Percentiles rank a stretch among this genome's conserved stretches.
These are phyloP conservation scores for Polytrichum commune DNA, from an alignment of 225 moss, liverwort and hornwort species.

Conservation along the genomic window DNA sequence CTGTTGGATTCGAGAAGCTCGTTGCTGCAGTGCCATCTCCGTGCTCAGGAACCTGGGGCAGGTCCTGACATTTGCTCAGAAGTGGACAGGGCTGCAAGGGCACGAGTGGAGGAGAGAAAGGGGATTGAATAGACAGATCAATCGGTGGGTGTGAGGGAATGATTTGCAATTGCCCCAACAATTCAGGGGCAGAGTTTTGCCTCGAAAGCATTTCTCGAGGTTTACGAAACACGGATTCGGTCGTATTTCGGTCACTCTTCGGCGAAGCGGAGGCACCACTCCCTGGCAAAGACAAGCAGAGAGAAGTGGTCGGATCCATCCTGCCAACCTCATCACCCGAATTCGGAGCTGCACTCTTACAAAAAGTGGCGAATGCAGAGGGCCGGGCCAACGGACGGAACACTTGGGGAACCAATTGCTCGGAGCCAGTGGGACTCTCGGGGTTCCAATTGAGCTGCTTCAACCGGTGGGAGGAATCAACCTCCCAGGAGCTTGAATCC, in stretches of 20 bases:
- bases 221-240: conserved; percentile 23
- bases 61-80: no score
- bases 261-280: conserved; percentile 29
- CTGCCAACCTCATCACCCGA: conserved; percentile 27
- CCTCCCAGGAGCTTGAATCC: conserved; percentile 59
- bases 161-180: neutral
- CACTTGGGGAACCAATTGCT: conserved; percentile 58
- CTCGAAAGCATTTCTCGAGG: conserved; percentile 26
- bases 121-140: conserved; percentile 36
- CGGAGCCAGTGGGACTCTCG: conserved; percentile 49
- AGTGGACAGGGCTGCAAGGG: no score
- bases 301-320: conserved; percentile 82
- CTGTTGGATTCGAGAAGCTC: no score
- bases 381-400: conserved; percentile 81
- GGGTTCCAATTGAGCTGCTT: conserved; percentile 67
- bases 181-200: neutral
- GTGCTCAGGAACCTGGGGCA: no score
- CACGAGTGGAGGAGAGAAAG: conserved; percentile 2
- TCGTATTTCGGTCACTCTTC: conserved; percentile 17
- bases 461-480: conserved; percentile 40
- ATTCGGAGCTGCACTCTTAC: conserved; percentile 9
- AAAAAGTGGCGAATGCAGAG: conserved; percentile 74
- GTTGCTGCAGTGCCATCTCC: no score
- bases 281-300: conserved; percentile 79
- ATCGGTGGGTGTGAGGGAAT: neutral